Conservation (phyloP, 306 rosid species). For the Biancaea sappan region DNA sequence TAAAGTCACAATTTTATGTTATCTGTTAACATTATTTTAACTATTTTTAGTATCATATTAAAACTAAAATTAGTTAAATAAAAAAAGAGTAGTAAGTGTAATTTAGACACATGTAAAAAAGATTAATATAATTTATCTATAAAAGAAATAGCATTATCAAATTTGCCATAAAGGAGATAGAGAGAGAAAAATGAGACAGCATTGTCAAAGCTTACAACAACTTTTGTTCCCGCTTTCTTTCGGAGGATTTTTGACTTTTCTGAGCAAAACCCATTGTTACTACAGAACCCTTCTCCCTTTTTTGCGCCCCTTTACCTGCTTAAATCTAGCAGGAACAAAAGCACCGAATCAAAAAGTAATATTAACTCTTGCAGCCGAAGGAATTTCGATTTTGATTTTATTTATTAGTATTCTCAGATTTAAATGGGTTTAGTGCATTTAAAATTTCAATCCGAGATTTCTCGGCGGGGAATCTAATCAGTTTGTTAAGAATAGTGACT, state of each 20-base stretch:
- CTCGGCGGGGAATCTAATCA: too few species aligned
- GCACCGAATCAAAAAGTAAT: slow-evolving; percentile 26
- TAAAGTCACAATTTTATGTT: too few species aligned
- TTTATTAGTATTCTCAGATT: too few species aligned
- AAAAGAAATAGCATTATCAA: slow-evolving; percentile 28
- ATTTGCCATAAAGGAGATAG: slow-evolving; percentile 43
- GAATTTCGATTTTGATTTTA: too few species aligned
- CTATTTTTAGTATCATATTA: too few species aligned
- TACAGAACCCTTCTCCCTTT: slow-evolving; percentile 22
- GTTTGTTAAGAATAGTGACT: slow-evolving; percentile 7
- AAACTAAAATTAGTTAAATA: too few species aligned
- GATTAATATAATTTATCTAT: too few species aligned
- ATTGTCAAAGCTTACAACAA: slow-evolving; percentile 54
- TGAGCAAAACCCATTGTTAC: slow-evolving; percentile 20
- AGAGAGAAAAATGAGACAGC: slow-evolving; percentile 54
- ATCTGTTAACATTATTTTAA: too few species aligned
- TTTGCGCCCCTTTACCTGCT: slow-evolving; percentile 44
- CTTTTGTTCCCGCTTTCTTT: slow-evolving; percentile 49
- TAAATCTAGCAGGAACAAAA: slow-evolving; percentile 25
- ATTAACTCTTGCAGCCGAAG: slow-evolving; percentile 25
- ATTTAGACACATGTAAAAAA: too few species aligned
- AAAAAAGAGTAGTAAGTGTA: too few species aligned
- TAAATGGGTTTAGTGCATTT: too few species aligned
- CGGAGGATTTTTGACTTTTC: slow-evolving; percentile 48
- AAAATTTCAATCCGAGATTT: too few species aligned